Base-by-base conservation (phyloP, 257 asterid species). In the Forsythia suspensa region DNA sequence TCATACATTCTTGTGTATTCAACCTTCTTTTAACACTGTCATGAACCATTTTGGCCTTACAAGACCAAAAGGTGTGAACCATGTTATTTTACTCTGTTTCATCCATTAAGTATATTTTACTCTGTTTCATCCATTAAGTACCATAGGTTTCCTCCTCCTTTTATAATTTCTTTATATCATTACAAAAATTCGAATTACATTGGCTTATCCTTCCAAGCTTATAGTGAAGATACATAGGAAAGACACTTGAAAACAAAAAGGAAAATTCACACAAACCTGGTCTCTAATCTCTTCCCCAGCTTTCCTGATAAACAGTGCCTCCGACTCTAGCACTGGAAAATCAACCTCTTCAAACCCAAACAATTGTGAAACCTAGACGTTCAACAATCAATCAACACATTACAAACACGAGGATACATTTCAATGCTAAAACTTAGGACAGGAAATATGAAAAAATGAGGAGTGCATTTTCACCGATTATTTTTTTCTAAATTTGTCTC, bases 221-320 rank as follows among this genome's bases (percentile, higher is more conserved):
- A 75, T 34, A 40, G 5, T 8, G 68, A 18, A 59, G 29, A 34
- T 36, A 70, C 18, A 70, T 10, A 76, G 61, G 69, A 76, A 20
- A 70, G 74, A 63, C 9, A 63, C 37, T 12, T 29, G 57, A 8
- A 13, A 5, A 57, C 43, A 34, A 24, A 18, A 75, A 81, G 65
- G 38, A 75, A 15, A 74, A 59, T 69, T 6, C 15, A 68, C 16
- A 84, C 72, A 80, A 85, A 93, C 98, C 98, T 96, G 98, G 82
- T 94, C 97, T 81, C 89, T 92, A 34, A 96, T 96, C 86, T 96
- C 97, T 87, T 96, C 99, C 76, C 99, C 99, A 85, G 96, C 99
- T 84, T 96, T 96, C 86, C 99, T 91, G 29, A 96, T 85, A 85
- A 84, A 96, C 79, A 96, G 84, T 16, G 97, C 96, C 87, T 94